Percentiles rank a stretch among this genome's conserved stretches.
phyloP scores from a whole-genome alignment of 2,329 filamentous ascomycete genomes.

The Cladorrhinum sp. region DNA sequence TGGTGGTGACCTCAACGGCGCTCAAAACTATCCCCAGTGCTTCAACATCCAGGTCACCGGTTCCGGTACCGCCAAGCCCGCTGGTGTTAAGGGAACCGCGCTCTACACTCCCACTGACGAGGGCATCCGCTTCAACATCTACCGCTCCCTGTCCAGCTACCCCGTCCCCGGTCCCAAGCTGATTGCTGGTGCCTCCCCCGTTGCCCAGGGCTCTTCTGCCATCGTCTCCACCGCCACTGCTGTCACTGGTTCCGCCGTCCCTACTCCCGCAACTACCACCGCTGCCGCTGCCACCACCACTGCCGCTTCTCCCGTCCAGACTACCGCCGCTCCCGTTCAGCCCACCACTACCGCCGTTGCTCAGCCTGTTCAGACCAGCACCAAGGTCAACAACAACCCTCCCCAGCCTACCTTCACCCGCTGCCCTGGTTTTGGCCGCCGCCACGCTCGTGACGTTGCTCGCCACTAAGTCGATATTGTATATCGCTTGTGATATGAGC shows the following conservation, averaged over 20 bases:
- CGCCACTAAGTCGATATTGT: slow-evolving; percentile 2
- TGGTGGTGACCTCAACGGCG: slow-evolving; percentile 39
- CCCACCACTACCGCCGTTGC: slow-evolving; percentile 1
- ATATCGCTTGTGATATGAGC: not conserved
- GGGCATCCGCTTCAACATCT: slow-evolving; percentile 29
- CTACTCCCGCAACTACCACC: slow-evolving; percentile 13
- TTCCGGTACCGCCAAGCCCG: slow-evolving; percentile 30
- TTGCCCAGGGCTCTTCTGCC: slow-evolving; percentile 17
- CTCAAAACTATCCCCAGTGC: slow-evolving; percentile 49
- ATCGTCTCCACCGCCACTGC: slow-evolving; percentile 23
- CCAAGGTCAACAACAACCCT: not conserved
- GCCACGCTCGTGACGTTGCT: slow-evolving; percentile 14
- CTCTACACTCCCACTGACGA: slow-evolving; percentile 26
- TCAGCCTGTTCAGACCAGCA: slow-evolving; percentile 1
- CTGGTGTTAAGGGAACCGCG: slow-evolving; percentile 27
- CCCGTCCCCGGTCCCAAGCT: slow-evolving; percentile 29
- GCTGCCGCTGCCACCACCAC: slow-evolving; percentile 10
- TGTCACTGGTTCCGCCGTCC: slow-evolving; percentile 21
- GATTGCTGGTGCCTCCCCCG: slow-evolving; percentile 18
- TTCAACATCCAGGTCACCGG: slow-evolving; percentile 44
- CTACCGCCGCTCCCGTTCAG: slow-evolving; percentile 2
- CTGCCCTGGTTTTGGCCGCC: slow-evolving; percentile 16
- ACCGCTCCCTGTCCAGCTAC: slow-evolving; percentile 25
- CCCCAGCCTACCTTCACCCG: slow-evolving; percentile 11
- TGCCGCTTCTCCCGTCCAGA: slow-evolving; percentile 5